A percentile compares a stretch with the other conserved stretches of the same genome.
These are phyloP conservation scores for Candida sphagnicola DNA, from an alignment of 805 yeast genomes.

Conservation along the genomic window DNA sequence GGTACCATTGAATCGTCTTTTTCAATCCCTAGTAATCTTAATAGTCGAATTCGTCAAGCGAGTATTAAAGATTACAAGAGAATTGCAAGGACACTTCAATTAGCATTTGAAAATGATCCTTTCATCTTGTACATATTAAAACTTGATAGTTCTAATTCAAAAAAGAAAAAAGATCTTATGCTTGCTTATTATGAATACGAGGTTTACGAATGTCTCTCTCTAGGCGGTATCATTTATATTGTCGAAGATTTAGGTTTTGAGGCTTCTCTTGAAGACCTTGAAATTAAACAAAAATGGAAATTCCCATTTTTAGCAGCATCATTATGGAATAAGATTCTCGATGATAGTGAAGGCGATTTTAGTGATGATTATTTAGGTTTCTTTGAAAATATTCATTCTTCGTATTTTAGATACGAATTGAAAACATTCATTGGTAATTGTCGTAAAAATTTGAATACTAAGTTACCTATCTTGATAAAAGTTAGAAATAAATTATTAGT, in stretches of 20 bases:
- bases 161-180: constrained; percentile 37
- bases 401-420: constrained; percentile 32
- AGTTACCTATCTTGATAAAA: constrained; percentile 41
- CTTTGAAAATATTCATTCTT: constrained; percentile 24
- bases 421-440: constrained; percentile 36
- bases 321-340: constrained; percentile 33
- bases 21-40: constrained; percentile 12
- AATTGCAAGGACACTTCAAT: constrained; percentile 50
- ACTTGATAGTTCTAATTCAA: constrained; percentile 10
- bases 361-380: constrained; percentile 15
- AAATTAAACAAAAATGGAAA: constrained; percentile 21
- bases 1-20: constrained; percentile 5
- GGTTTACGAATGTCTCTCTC: constrained; percentile 46
- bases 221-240: constrained; percentile 48
- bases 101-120: constrained; percentile 53
- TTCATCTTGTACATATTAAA: constrained; percentile 45
- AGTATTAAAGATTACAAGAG: constrained; percentile 46
- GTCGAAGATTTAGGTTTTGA: constrained; percentile 48
- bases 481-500: constrained; percentile 43
- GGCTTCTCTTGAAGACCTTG: constrained; percentile 16
- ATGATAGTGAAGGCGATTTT: constrained; percentile 4
- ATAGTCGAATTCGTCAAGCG: constrained; percentile 16
- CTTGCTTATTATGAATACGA: constrained; percentile 50
- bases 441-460: constrained; percentile 49
- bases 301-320: constrained; percentile 53